phyloP scores from a whole-genome alignment of 148 eudicot genomes.

The Rhododendron vialii region DNA sequence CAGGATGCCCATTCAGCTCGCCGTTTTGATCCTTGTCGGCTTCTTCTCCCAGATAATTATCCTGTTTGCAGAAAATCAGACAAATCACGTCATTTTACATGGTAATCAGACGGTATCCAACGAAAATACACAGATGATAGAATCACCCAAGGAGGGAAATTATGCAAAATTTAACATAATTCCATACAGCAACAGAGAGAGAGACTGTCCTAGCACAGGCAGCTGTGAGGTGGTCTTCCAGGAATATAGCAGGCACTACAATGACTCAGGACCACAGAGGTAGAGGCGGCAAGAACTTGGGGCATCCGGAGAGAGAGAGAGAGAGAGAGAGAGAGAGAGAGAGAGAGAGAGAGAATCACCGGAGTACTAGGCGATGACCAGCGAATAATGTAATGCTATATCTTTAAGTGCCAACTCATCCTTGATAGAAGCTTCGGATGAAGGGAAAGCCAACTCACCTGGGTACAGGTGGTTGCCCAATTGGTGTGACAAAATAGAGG shows the following conservation, averaged over 20 bases:
- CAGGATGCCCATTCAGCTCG: conserved; percentile 12
- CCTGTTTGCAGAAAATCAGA: conserved; percentile 20
- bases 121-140: background rate
- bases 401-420: background rate
- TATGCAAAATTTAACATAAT: background rate
- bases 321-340: background rate
- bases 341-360: background rate
- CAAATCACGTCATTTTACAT: background rate
- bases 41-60: conserved; percentile 21
- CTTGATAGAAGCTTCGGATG: background rate
- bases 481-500: background rate
- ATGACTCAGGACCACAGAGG: background rate
- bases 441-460: background rate
- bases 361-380: background rate
- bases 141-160: background rate
- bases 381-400: background rate
- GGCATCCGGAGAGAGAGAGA: background rate
- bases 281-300: background rate
- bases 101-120: background rate
- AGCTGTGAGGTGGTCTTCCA: background rate
- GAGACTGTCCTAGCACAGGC: background rate
- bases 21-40: conserved; percentile 19
- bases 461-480: background rate
- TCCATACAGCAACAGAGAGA: background rate
- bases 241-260: background rate